These are phyloP conservation scores for Aspergillus fructus DNA, from an alignment of 2,329 filamentous ascomycete genomes.

Conservation along the genomic window DNA sequence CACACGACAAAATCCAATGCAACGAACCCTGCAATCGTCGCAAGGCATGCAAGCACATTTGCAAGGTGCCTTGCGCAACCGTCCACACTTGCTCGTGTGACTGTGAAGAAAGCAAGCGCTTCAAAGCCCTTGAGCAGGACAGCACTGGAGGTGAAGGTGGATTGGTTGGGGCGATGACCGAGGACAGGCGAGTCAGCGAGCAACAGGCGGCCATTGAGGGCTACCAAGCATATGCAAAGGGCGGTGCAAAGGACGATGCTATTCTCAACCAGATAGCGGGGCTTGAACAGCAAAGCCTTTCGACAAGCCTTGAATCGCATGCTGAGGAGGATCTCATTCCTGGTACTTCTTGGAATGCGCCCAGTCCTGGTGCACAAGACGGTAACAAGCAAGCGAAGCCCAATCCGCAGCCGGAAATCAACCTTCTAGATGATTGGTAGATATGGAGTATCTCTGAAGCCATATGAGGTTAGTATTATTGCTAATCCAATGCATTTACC, in stretches of 20 bases:
- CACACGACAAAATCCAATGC: slow-evolving; percentile 40
- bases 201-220: slow-evolving; percentile 10
- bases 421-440: background rate
- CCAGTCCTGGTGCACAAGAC: background rate
- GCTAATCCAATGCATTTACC: no score
- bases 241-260: slow-evolving; percentile 30
- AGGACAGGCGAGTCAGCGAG: background rate
- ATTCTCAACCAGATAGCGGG: slow-evolving; percentile 18
- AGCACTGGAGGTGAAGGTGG: background rate
- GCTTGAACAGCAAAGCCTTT: background rate
- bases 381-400: background rate
- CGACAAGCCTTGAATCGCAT: background rate
- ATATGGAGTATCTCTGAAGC: no score
- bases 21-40: slow-evolving; percentile 29
- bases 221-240: slow-evolving; percentile 32
- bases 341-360: background rate
- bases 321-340: background rate
- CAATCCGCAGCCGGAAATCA: background rate
- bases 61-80: slow-evolving; percentile 31
- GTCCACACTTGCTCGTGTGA: slow-evolving; percentile 31
- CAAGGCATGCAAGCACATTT: slow-evolving; percentile 42
- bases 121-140: background rate
- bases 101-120: slow-evolving; percentile 13
- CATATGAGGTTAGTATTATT: no score
- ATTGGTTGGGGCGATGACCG: background rate